These are phyloP conservation scores for Penicillium atrosanguineum DNA, from an alignment of 495 filamentous ascomycete genomes.

Conservation along the genomic window DNA sequence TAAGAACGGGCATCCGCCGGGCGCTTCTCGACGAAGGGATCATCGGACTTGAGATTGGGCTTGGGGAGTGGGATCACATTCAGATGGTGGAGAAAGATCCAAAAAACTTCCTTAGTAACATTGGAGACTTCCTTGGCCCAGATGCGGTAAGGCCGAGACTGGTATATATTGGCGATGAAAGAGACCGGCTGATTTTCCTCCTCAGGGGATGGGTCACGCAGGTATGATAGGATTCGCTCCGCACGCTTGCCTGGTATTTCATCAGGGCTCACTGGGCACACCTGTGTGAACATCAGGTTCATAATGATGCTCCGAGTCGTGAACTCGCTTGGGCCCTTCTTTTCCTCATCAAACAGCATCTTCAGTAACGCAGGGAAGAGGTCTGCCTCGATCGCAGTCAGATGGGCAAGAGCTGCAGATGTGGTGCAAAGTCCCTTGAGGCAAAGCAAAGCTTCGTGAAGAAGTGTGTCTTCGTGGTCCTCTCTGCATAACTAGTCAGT, in stretches of 20 bases:
- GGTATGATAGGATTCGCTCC: constrained; percentile 66
- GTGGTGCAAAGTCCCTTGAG: constrained; percentile 95
- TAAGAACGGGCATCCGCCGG: constrained; percentile 14
- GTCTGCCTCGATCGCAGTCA: constrained; percentile 72
- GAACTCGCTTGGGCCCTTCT: constrained; percentile 95
- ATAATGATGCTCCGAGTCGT: constrained; percentile 86
- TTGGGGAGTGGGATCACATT: constrained; percentile 70
- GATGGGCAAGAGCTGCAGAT: constrained; percentile 72
- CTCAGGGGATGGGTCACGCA: constrained; percentile 75
- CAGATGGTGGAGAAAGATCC: constrained; percentile 94
- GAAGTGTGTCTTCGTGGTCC: constrained; percentile 90
- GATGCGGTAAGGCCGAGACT: constrained; percentile 81
- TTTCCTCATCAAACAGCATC: constrained; percentile 94
- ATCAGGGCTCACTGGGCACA: constrained; percentile 56
- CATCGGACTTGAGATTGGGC: constrained; percentile 29
- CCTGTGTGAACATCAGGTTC: constrained; percentile 79
- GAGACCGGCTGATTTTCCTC: constrained; percentile 72
- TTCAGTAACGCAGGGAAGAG: constrained; percentile 84
- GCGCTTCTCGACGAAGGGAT: constrained; percentile 23
- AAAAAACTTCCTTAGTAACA: constrained; percentile 98
- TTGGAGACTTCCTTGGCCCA: constrained; percentile 91
- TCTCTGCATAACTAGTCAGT: constrained; percentile 57
- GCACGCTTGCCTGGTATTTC: constrained; percentile 56
- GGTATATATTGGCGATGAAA: constrained; percentile 87
- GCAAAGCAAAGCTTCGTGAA: constrained; percentile 90